A percentile compares a stretch with the other conserved stretches of the same genome.
These are phyloP conservation scores for Acanthamoeba lenticulata DNA, from an alignment of 208 protist species.

Conservation along the genomic window DNA sequence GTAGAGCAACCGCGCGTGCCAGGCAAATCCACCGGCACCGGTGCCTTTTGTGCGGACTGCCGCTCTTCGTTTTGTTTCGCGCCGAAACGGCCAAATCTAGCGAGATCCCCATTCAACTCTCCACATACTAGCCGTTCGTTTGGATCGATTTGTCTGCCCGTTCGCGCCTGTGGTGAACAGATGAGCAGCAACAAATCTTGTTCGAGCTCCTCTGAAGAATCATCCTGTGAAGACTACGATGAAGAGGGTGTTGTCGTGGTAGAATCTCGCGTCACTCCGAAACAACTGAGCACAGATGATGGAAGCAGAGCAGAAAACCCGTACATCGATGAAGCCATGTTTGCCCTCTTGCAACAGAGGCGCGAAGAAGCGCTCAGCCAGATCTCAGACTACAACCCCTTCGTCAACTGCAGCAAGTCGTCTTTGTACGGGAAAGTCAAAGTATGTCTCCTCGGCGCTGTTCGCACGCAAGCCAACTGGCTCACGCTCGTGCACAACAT, in stretches of 20 bases:
- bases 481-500: no score
- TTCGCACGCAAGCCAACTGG: no score
- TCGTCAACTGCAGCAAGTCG: neutral
- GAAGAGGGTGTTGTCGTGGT: neutral
- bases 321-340: neutral
- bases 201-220: neutral
- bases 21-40: no score
- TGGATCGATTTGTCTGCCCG: no score
- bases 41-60: no score
- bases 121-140: no score
- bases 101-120: neutral
- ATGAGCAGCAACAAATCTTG: neutral
- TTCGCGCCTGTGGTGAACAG: neutral
- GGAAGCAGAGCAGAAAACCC: neutral
- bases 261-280: no score
- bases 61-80: neutral
- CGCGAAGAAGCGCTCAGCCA: neutral
- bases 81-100: neutral
- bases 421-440: neutral
- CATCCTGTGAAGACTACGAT: neutral
- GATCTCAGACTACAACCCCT: neutral
- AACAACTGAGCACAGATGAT: no score
- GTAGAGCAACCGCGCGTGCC: no score
- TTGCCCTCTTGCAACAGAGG: neutral
- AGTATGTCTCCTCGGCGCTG: neutral